Percentiles rank a stretch among this genome's conserved stretches.
phyloP scores from a whole-genome alignment of 1,139 yeast genomes.

The Zygosaccharomyces pseudobailii region DNA sequence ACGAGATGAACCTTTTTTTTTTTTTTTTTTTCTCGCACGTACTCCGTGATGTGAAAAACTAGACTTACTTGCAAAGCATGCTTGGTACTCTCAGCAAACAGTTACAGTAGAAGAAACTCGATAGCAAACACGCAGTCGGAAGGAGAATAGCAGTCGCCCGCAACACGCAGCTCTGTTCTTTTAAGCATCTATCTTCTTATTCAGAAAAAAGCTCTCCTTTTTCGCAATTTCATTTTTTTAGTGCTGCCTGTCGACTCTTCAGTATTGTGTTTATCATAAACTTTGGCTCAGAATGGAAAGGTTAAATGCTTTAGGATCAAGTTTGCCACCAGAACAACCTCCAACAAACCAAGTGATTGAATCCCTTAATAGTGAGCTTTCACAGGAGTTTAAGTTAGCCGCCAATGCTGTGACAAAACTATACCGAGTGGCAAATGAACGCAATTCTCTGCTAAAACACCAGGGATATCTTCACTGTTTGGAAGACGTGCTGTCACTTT shows the following conservation, averaged over 20 bases:
- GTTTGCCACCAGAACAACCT: slow-evolving; percentile 31
- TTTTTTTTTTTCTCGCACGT: neutral
- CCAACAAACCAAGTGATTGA: slow-evolving; percentile 28
- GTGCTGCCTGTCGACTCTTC: neutral
- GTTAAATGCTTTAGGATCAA: slow-evolving; percentile 19
- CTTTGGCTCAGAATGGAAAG: slow-evolving; percentile 19
- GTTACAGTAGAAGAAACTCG: neutral
- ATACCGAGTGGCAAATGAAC: slow-evolving; percentile 27
- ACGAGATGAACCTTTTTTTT: neutral
- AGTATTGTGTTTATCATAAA: neutral
- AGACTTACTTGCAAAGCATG: neutral
- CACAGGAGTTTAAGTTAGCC: slow-evolving; percentile 30
- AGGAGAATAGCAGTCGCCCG: neutral
- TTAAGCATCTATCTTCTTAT: neutral
- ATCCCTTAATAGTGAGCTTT: slow-evolving; percentile 21
- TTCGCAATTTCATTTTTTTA: neutral
- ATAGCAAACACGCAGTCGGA: neutral
- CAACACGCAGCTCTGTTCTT: neutral
- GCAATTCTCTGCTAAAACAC: slow-evolving; percentile 26
- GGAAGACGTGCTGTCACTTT: slow-evolving; percentile 19
- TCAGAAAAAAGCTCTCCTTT: neutral
- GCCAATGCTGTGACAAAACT: slow-evolving; percentile 31
- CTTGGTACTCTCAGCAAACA: neutral
- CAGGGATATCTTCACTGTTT: slow-evolving; percentile 27
- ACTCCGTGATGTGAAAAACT: neutral